Conservation (phyloP, 169 alveolate genomes). For the Perkinsus chesapeaki region DNA sequence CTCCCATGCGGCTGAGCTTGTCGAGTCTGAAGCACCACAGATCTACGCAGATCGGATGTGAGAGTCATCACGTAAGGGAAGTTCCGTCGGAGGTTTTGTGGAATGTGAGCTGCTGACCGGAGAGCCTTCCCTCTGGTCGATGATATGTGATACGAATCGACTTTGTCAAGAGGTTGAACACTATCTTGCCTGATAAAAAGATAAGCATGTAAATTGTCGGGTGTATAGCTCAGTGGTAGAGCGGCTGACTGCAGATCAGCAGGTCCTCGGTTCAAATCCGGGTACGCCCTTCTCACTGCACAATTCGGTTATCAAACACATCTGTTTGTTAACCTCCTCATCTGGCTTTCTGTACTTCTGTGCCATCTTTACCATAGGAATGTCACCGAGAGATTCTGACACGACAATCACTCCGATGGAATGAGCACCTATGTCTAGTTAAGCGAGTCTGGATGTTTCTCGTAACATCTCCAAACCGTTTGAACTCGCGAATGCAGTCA, state of each 20-base stretch:
- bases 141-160: neutral
- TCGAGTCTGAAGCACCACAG: neutral
- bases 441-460: no score
- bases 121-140: neutral
- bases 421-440: no score
- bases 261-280: neutral
- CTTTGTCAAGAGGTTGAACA: neutral
- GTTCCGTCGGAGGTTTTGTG: neutral
- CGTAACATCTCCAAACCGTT: no score
- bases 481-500: no score
- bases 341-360: neutral
- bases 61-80: neutral
- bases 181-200: neutral
- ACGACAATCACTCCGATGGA: neutral
- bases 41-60: no score
- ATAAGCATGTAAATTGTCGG: neutral
- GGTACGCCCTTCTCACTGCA: neutral
- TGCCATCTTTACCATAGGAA: constrained; percentile 3
- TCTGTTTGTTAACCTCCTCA: neutral
- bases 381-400: neutral
- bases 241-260: neutral
- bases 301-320: neutral
- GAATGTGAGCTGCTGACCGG: neutral
- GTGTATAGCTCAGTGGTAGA: neutral
- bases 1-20: neutral